Percentiles rank a stretch among this genome's conserved stretches.
Evolutionary conservation across 768 basidiomycete genomes (phyloP).

Genomic region (Cantharellus anzutake): DNA sequence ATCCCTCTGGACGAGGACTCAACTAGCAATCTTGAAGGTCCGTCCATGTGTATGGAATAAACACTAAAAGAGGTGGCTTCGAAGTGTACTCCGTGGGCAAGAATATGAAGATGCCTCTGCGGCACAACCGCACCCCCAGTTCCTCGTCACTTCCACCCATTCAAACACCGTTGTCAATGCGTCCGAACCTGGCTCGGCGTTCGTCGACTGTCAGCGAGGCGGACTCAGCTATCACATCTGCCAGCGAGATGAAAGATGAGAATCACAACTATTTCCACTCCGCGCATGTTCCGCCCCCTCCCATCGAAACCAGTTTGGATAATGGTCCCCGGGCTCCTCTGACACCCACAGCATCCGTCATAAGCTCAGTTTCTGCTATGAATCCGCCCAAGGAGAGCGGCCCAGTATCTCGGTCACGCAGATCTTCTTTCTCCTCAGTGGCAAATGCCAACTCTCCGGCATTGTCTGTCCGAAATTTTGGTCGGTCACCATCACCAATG

Average conservation of each 20-base stretch:
- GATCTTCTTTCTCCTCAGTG: neutral
- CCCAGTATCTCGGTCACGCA: neutral
- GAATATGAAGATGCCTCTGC: constrained; percentile 56
- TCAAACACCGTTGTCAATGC: constrained; percentile 10
- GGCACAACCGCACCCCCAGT: constrained; percentile 56
- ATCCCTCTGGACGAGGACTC: neutral
- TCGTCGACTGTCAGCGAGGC: constrained; percentile 63
- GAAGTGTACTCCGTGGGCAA: constrained; percentile 85
- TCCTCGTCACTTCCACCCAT: constrained; percentile 19
- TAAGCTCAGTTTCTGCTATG: constrained; percentile 20
- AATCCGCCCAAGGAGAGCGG: constrained; percentile 29
- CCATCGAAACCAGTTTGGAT: constrained; percentile 8
- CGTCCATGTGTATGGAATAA: constrained; percentile 84
- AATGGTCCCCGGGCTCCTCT: constrained; percentile 11
- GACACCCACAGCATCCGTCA: constrained; percentile 12
- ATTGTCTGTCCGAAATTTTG: constrained; percentile 11
- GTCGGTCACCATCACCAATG: constrained; percentile 77
- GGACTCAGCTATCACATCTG: constrained; percentile 34
- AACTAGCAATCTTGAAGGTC: constrained; percentile 22
- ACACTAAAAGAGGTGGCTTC: constrained; percentile 57
- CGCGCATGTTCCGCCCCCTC: constrained; percentile 17
- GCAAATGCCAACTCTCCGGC: constrained; percentile 1
- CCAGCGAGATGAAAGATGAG: constrained; percentile 35
- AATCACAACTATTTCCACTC: constrained; percentile 19
- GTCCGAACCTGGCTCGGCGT: constrained; percentile 42